Percentiles rank a stretch among this genome's conserved stretches.
Evolutionary conservation across 768 basidiomycete genomes (phyloP).

Genomic region (Hericium erinaceus): DNA sequence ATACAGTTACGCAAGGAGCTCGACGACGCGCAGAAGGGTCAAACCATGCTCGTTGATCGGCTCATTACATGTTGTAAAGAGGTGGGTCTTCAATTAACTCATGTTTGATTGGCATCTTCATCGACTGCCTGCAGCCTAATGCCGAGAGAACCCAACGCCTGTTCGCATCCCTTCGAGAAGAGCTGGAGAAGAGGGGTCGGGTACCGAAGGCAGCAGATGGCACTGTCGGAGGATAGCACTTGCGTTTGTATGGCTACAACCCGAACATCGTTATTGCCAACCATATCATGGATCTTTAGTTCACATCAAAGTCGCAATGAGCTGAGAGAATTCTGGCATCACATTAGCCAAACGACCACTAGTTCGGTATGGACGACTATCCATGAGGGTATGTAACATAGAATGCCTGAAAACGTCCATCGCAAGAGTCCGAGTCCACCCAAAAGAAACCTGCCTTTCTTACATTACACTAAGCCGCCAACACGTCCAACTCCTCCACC

Average conservation of each 20-base stretch:
- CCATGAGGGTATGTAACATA: neutral
- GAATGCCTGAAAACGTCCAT: neutral
- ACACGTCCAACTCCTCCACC: slow-evolving; percentile 62
- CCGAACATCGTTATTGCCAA: neutral
- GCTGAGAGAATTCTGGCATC: neutral
- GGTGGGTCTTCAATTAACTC: slow-evolving; percentile 35
- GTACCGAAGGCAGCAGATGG: slow-evolving; percentile 20
- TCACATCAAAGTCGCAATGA: neutral
- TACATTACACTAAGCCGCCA: slow-evolving; percentile 28
- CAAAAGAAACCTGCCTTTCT: neutral
- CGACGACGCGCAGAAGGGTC: slow-evolving; percentile 71
- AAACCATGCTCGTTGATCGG: slow-evolving; percentile 76
- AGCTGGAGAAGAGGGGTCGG: slow-evolving; percentile 60
- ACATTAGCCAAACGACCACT: neutral
- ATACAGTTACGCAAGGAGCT: slow-evolving; percentile 65
- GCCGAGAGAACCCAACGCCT: slow-evolving; percentile 76
- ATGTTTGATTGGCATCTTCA: neutral
- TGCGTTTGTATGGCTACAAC: neutral
- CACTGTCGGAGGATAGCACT: neutral
- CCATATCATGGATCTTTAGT: neutral
- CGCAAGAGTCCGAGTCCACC: neutral
- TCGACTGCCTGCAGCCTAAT: slow-evolving; percentile 45
- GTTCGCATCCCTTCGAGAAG: slow-evolving; percentile 74
- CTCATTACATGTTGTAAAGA: slow-evolving; percentile 82
- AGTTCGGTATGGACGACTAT: neutral